Evolutionary conservation across 1,284 basidiomycete species (phyloP).

Genomic region (Anthracocystis setariae): DNA sequence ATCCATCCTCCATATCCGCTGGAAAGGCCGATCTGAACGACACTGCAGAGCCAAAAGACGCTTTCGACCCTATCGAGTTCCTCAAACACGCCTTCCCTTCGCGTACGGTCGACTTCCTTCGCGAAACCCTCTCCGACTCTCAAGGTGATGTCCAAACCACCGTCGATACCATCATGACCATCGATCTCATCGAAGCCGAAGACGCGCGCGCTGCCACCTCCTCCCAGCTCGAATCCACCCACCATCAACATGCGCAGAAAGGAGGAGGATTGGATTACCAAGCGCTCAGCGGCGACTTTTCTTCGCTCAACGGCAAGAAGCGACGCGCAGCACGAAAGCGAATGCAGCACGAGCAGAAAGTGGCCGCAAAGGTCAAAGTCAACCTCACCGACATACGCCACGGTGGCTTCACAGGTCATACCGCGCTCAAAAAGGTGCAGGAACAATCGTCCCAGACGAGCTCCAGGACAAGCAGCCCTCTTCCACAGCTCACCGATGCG

Average conservation of each 20-base stretch:
- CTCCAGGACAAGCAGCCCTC: slow-evolving; percentile 7
- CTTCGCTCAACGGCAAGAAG: slow-evolving; percentile 46
- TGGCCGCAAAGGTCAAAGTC: slow-evolving; percentile 33
- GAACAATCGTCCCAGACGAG: neutral
- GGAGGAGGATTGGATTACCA: slow-evolving; percentile 50
- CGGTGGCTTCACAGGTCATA: slow-evolving; percentile 26
- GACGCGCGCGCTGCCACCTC: slow-evolving; percentile 27
- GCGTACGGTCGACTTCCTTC: slow-evolving; percentile 46
- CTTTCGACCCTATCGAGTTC: slow-evolving; percentile 43
- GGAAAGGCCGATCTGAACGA: slow-evolving; percentile 7
- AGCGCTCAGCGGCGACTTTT: slow-evolving; percentile 33
- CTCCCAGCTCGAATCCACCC: slow-evolving; percentile 3
- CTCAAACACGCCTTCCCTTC: slow-evolving; percentile 53
- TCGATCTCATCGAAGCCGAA: slow-evolving; percentile 56
- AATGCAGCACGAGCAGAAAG: slow-evolving; percentile 33
- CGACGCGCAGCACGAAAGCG: slow-evolving; percentile 34
- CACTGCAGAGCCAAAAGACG: neutral
- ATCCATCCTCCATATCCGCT: slow-evolving; percentile 9
- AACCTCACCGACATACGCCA: slow-evolving; percentile 60
- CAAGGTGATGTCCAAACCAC: slow-evolving; percentile 48
- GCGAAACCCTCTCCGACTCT: slow-evolving; percentile 41
- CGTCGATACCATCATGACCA: slow-evolving; percentile 56
- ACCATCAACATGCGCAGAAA: neutral
- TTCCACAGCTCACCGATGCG: slow-evolving; percentile 45
- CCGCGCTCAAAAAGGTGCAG: slow-evolving; percentile 17